Evolutionary conservation across 2,329 filamentous ascomycete genomes (phyloP), one percentile per base, ranked within the genome.

Genomic region (Penicillium sp.): DNA sequence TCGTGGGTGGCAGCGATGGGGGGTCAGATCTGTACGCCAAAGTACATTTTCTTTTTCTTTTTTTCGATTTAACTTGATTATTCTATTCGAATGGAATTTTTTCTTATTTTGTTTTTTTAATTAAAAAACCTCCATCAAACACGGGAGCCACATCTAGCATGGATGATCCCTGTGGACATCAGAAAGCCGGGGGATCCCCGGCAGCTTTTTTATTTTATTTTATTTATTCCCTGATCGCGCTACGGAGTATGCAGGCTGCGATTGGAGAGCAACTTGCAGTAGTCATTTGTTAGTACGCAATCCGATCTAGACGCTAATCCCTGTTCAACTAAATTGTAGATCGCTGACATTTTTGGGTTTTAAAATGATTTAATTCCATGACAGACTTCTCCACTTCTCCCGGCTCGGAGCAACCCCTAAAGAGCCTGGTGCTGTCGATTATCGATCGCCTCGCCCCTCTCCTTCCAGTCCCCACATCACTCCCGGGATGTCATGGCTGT

Each of bases 161-260:
- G 63, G 63, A 63, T 64, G 54, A 64, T 63, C 63, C 62, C 37
- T 52, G 63, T 29, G 40, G 44, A 31, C 40, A 56, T 54, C n/a
- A 53, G 44, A 52, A 60, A 56, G 53, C 52, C 54, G 52, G 60
- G 60, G 58, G 42, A 60, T 54, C 60, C 56, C 58, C 55, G 49
- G 42, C 27, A 49, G 47, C 33, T 46, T 49, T 51, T 44, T 51
- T n/a, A 35, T 26, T 25, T 48, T 37, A 15, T 18, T 47, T 5
- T 18, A 20, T 42, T 53, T n/a, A n/a, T n/a, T 26, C 25, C 49
- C 44, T 55, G 58, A 64, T 64, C 56, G 53, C 51, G 45, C 51
- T 58, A 59, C 61, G 57, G 51, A 58, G 15, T 40, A 46, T 46
- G 25, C 43, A 27, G 25, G 14, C 42, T 54, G 58, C 56, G 55